Evolutionary conservation across 2,329 filamentous ascomycete species (phyloP).

Genomic region (Penicillium glabrum): DNA sequence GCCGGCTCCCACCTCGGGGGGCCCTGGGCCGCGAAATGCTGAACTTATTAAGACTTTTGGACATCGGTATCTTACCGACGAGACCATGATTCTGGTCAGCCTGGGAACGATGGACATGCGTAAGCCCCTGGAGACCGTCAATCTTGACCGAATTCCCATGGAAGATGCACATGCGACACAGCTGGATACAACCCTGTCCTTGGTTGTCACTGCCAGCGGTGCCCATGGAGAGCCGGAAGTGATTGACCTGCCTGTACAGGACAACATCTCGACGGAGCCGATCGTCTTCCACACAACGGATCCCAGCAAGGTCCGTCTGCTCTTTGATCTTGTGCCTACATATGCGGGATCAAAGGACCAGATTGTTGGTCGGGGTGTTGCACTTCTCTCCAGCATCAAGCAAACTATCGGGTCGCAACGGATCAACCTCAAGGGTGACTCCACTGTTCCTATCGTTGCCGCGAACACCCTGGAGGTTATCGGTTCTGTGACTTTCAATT

Average conservation of each 20-base stretch:
- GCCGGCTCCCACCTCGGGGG: slow-evolving; percentile 35
- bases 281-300: slow-evolving; percentile 84
- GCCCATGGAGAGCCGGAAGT: slow-evolving; percentile 84
- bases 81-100: slow-evolving; percentile 88
- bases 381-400: slow-evolving; percentile 81
- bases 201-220: slow-evolving; percentile 83
- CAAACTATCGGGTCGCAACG: slow-evolving; percentile 78
- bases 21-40: slow-evolving; percentile 40
- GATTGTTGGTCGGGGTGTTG: slow-evolving; percentile 83
- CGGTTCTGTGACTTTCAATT: slow-evolving; percentile 94
- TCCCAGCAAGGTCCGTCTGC: slow-evolving; percentile 75
- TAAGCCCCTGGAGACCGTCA: slow-evolving; percentile 76
- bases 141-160: slow-evolving; percentile 82
- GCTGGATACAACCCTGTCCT: slow-evolving; percentile 87
- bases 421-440: slow-evolving; percentile 89
- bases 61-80: slow-evolving; percentile 86
- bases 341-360: slow-evolving; percentile 82
- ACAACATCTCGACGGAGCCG: slow-evolving; percentile 90
- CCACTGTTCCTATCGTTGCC: slow-evolving; percentile 87
- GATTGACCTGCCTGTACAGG: slow-evolving; percentile 89
- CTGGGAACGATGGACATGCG: slow-evolving; percentile 93
- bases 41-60: slow-evolving; percentile 94
- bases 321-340: slow-evolving; percentile 94
- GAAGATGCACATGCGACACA: slow-evolving; percentile 87
- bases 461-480: slow-evolving; percentile 83